These are phyloP conservation scores for Microbotryomycetes sp. DNA, from an alignment of 1,284 basidiomycete species.

Conservation along the genomic window DNA sequence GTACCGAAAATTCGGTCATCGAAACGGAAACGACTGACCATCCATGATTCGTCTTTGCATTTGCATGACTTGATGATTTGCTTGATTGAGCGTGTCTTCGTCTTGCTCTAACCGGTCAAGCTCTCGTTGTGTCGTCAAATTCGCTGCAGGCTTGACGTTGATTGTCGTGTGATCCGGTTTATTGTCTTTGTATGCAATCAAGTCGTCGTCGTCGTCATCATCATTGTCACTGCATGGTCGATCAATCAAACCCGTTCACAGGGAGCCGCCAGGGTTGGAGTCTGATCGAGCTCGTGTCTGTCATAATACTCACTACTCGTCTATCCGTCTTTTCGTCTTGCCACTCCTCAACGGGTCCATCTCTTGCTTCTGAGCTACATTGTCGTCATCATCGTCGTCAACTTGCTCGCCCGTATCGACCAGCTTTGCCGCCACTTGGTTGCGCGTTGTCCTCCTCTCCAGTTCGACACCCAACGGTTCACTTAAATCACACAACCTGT, in stretches of 20 bases:
- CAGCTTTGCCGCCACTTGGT: slow-evolving; percentile 17
- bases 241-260: too few relatives aligned
- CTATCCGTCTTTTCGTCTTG: too few relatives aligned
- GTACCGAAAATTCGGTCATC: background rate
- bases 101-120: slow-evolving; percentile 30
- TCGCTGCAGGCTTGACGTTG: background rate
- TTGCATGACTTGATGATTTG: slow-evolving; percentile 33
- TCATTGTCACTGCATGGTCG: background rate
- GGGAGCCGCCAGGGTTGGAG: too few relatives aligned
- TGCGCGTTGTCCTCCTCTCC: background rate
- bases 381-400: slow-evolving; percentile 1
- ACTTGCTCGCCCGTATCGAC: slow-evolving; percentile 21
- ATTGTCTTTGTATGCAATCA: background rate
- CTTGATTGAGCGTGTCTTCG: slow-evolving; percentile 31
- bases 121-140: slow-evolving; percentile 13
- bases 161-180: background rate
- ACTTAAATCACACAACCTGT: slow-evolving; percentile 28
- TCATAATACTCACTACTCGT: too few relatives aligned
- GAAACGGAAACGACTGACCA: slow-evolving; percentile 4
- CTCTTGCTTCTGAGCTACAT: background rate
- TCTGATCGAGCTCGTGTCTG: too few relatives aligned
- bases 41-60: slow-evolving; percentile 33
- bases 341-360: too few relatives aligned
- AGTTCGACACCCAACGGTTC: slow-evolving; percentile 6
- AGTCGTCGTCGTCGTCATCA: background rate